Percentiles rank a stretch among this genome's conserved stretches.
phyloP scores from a whole-genome alignment of 495 filamentous ascomycete genomes.

The Lineolata rhizophorae region DNA sequence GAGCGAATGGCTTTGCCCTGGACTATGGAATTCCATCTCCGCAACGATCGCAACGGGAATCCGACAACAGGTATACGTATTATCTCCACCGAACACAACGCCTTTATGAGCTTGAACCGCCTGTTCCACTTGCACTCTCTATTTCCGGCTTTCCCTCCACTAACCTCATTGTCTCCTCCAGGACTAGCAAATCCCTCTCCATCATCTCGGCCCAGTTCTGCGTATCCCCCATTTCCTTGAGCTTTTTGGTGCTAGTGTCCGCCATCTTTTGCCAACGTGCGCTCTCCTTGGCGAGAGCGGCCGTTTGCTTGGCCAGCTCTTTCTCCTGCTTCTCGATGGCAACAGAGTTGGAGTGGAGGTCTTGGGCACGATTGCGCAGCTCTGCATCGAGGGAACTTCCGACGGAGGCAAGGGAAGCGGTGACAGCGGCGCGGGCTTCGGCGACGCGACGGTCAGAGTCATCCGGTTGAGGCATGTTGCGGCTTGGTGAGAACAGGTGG shows the following conservation, averaged over 20 bases:
- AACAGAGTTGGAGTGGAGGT: constrained; percentile 48
- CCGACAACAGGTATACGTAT: too few relatives aligned
- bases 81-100: too few relatives aligned
- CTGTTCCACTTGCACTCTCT: constrained; percentile 9
- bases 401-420: constrained; percentile 55
- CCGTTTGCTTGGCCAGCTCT: constrained; percentile 41
- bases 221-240: constrained; percentile 89
- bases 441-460: constrained; percentile 17
- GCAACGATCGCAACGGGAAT: too few relatives aligned
- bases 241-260: constrained; percentile 39
- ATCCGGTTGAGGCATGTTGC: too few relatives aligned
- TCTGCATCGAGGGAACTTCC: constrained; percentile 43
- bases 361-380: constrained; percentile 49
- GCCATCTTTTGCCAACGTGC: constrained; percentile 46
- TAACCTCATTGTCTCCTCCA: constrained; percentile 68
- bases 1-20: too few relatives aligned
- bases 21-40: too few relatives aligned
- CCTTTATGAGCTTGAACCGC: too few relatives aligned
- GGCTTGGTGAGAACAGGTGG: too few relatives aligned
- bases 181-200: constrained; percentile 68
- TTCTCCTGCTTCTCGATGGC: constrained; percentile 52
- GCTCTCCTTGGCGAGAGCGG: constrained; percentile 45
- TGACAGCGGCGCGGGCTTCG: constrained; percentile 55
- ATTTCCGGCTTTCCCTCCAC: constrained; percentile 24
- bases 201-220: constrained; percentile 98